Evolutionary conservation across 148 eudicot species (phyloP), one percentile per base, ranked within the genome.

Genomic region (Persicaria tinctoria): DNA sequence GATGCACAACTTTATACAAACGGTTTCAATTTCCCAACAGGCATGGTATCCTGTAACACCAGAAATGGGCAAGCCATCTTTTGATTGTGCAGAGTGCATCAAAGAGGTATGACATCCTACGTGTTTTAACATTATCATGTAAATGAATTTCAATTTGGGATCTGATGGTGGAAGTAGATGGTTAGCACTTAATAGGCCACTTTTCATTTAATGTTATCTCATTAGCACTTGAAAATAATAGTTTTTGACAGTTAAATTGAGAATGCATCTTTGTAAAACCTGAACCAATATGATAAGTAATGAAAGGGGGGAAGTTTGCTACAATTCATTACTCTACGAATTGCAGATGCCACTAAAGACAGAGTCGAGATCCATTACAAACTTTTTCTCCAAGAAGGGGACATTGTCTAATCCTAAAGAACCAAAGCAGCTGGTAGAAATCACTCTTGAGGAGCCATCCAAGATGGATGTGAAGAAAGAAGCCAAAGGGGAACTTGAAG

Each of bases 41-140:
- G 86, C 68, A n/a, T 96, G 99, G 97, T 87, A 90, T 68, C 94
- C 99, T 1, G 99, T 96, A 77, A 84, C 95, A 47, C 73, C 90
- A 66, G 96, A 88, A 55, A 89, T 96, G 86, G 93, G 93, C 49
- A 96, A 92, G 75, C 83, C 90, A 75, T 84, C 97, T 55, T 92
- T 88, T 78, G 93, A 92, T 77, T 90, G 94, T 70, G 97, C 99
- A 51, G 99, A 96, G 75, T 96, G 99, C 87, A 84, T 92, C 79
- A 88, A 83, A 75, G 97, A 96, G 97, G 99, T 96, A 78, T 53
- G 64, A 14, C 41, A 32, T 32, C 41, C 6, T 76, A 44, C 49
- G 48, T 81, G 27, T 60, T 48, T 74, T 76, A 20, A 49, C 56
- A 13, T 77, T 46, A 68, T 44, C 47, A 64, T 69, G 55, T 70